Evolutionary conservation across 2,329 filamentous ascomycete genomes (phyloP), one percentile per base, ranked within the genome.

Genomic region (Ophidiomyces ophidiicola): DNA sequence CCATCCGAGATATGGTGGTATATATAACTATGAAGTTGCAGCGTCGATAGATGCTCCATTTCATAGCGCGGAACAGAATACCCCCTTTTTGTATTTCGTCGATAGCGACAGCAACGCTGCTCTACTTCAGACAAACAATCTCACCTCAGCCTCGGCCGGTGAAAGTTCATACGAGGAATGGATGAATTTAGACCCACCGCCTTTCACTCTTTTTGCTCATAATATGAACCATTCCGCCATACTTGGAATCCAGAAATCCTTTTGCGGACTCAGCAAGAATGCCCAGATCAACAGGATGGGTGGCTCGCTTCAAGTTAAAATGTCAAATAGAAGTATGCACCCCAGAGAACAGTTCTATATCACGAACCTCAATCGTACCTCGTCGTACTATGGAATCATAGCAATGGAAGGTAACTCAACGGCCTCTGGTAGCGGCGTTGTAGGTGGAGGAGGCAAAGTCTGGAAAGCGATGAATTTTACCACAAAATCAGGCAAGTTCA

Each of bases 281-380:
- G 78, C 82, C 14, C 71, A 76, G 50, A 75, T 82, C 41, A 68
- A 68, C 32, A 71, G 74, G 47, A 76, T 80, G 42, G 70, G 67
- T 34, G 70, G 71, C 4, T 73, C 70, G 19, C 70, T 70, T 26
- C 64, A 73, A 44, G 62, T 76, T 20, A 66, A 72, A 26, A 82
- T 93, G 68, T 87, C 78, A 2, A 76, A 69, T 19, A 72, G 76
- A 21, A 82, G 76, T 3, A 63, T 70, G 1, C 76, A 75, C 3
- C 83, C 83, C 1, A 87, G 86, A 56, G 80, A 93, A 56, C 85
- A 94, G 52, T 94, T 98, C 57, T 85, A 88, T 50, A 69, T 94
- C 33, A 76, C 72, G 25, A 76, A 78, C 0, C 70, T 98, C 28
- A 82, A 85, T 44, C 63, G 70, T 3, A 83, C 76, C 49, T 78